Evolutionary conservation across 768 basidiomycete genomes (phyloP), one percentile per base, ranked within the genome.

Genomic region (Tulasnella sp.): DNA sequence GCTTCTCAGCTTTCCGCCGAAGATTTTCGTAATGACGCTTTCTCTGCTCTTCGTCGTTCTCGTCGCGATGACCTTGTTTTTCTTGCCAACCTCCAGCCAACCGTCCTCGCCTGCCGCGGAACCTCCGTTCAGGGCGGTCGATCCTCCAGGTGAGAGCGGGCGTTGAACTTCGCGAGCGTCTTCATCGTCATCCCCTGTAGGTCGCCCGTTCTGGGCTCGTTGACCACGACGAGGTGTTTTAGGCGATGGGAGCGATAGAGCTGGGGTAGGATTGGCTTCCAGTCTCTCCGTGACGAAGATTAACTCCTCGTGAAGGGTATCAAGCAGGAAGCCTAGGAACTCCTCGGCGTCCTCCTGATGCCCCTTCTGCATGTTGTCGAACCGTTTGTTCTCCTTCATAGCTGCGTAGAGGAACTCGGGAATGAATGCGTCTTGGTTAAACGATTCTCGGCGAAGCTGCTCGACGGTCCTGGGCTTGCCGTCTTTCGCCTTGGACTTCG

Each of bases 291-390:
- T 80, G n/a, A 96, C 80, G 3, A 84, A 83, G 3, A 92, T 81
- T 12, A 98, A 78, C 81, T 98, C 96, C 78, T 99, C 96, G 79
- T 96, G 94, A 5, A 99, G 82, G 0, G 94, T 92, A 76, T 98
- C 94, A 32, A 98, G 83, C 81, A 93, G 96, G 81, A 97, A 98
- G 3, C 96, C 96, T n/a, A 98, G 83, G 80, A 97, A 98, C 80
- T 99, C 96, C 80, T 99, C 95, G 9, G 95, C 96, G 73, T 99
- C 96, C 79, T 99, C 96, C 81, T 99, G 96, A 73, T 94, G 92
- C 0, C 95, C 95, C 41, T 92, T 88, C 87, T 94, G 82, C 95
- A 98, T 98, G 62, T 85, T 87, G 77, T 95, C 95, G 77, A 98
- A 98, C 75, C 91, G 84, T 81, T 93, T 93, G 83, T 94, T 94